These are phyloP conservation scores for Hanseniaspora gamundiae DNA, from an alignment of 1,139 yeast genomes.

Conservation along the genomic window DNA sequence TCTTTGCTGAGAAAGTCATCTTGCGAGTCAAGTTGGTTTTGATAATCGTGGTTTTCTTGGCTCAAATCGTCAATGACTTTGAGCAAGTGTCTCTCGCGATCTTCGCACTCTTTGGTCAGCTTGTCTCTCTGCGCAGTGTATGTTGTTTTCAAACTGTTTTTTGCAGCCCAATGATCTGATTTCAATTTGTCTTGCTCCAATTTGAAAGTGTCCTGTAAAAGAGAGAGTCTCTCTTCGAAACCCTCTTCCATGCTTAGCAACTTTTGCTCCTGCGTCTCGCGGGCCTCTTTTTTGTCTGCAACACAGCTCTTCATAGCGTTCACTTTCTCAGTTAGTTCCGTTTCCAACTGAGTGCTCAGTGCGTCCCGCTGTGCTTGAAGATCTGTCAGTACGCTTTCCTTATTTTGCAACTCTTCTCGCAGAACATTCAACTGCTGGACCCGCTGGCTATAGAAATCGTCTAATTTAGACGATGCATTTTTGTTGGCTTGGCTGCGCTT, in stretches of 20 bases:
- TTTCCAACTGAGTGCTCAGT: background rate
- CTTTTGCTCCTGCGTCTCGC: background rate
- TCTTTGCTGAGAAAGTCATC: background rate
- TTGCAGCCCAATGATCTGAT: constrained; percentile 13
- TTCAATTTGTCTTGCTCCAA: constrained; percentile 19
- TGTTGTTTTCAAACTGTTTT: constrained; percentile 11
- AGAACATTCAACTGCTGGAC: constrained; percentile 19
- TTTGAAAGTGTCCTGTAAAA: constrained; percentile 10
- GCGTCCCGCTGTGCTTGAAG: background rate
- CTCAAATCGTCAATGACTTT: background rate
- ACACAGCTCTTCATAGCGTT: constrained; percentile 4
- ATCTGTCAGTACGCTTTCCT: background rate
- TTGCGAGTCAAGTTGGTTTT: background rate
- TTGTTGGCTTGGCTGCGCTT: background rate
- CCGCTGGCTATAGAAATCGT: constrained; percentile 22
- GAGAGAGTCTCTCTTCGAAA: background rate
- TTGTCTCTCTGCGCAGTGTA: constrained; percentile 12
- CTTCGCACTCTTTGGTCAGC: constrained; percentile 13
- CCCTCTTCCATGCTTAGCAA: background rate
- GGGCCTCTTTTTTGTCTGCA: constrained; percentile 3
- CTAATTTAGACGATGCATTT: constrained; percentile 8
- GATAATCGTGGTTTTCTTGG: background rate
- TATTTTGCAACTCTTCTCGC: constrained; percentile 12
- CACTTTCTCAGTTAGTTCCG: constrained; percentile 2
- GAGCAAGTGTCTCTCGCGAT: constrained; percentile 14